phyloP scores from a whole-genome alignment of 441 rosid species.

The Euphorbia celastroides region DNA sequence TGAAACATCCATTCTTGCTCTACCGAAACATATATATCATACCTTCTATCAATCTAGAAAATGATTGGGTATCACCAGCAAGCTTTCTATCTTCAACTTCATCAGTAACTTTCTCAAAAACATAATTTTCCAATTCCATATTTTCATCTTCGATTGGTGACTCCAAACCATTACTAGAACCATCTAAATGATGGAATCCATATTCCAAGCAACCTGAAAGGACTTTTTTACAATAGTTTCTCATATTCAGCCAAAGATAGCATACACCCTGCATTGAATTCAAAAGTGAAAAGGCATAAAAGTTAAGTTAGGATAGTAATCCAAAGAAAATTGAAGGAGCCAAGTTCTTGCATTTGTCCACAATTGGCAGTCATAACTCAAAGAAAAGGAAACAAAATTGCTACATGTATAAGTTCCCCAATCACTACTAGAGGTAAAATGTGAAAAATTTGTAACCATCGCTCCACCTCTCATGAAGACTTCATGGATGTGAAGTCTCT shows the following conservation, averaged over 20 bases:
- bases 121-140: conserved; percentile 84
- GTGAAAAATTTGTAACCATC: background rate
- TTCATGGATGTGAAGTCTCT: background rate
- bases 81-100: conserved; percentile 65
- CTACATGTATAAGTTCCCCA: background rate
- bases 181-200: conserved; percentile 43
- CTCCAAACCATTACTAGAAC: conserved; percentile 47
- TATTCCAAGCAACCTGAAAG: conserved; percentile 45
- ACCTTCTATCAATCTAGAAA: conserved; percentile 76
- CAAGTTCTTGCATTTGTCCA: background rate
- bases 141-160: conserved; percentile 60
- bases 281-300: conserved; percentile 15
- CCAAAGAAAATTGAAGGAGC: background rate
- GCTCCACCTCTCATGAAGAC: background rate
- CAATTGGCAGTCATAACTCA: background rate
- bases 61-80: conserved; percentile 49
- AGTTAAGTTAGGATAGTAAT: background rate
- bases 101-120: conserved; percentile 56
- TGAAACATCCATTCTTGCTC: background rate
- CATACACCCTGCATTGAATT: conserved; percentile 64
- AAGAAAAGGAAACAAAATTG: background rate
- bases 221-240: conserved; percentile 62
- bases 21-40: conserved; percentile 16
- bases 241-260: conserved; percentile 76
- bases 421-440: background rate